Conservation (phyloP, 176 grass and related monocot genomes). For the Miscanthus lutarioriparius region DNA sequence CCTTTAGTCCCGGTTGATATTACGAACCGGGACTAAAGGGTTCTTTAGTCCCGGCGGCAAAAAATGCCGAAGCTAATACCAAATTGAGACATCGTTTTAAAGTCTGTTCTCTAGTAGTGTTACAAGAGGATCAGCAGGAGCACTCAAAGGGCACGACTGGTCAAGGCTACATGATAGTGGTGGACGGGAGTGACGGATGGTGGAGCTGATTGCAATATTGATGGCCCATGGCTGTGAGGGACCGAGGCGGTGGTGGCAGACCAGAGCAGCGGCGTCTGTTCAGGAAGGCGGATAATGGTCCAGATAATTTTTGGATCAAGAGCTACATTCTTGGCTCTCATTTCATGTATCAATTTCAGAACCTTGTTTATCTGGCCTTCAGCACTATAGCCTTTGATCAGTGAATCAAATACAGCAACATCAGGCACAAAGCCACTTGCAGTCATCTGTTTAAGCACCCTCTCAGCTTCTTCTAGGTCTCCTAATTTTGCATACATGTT, state of each 20-base stretch:
- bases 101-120: too few species aligned
- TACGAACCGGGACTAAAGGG: too few species aligned
- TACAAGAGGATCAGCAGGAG: neutral
- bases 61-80: too few species aligned
- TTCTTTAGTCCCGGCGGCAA: too few species aligned
- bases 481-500: conserved; percentile 50
- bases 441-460: conserved; percentile 65
- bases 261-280: neutral
- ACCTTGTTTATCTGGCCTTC: conserved; percentile 31
- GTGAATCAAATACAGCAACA: conserved; percentile 54
- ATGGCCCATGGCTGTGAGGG: too few species aligned
- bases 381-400: conserved; percentile 48
- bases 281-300: conserved; percentile 28
- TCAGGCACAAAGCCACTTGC: conserved; percentile 56
- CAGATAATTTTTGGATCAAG: conserved; percentile 46
- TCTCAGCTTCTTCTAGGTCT: conserved; percentile 41
- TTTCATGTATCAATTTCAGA: conserved; percentile 49
- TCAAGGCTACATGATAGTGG: neutral
- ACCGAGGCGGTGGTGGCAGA: neutral
- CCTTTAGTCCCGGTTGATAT: too few species aligned
- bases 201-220: neutral
- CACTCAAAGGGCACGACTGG: neutral
- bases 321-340: conserved; percentile 52
- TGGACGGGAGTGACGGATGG: neutral
- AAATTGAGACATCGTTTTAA: too few species aligned